phyloP scores from a whole-genome alignment of 495 filamentous ascomycete species.

The Schizothecium vesticola region DNA sequence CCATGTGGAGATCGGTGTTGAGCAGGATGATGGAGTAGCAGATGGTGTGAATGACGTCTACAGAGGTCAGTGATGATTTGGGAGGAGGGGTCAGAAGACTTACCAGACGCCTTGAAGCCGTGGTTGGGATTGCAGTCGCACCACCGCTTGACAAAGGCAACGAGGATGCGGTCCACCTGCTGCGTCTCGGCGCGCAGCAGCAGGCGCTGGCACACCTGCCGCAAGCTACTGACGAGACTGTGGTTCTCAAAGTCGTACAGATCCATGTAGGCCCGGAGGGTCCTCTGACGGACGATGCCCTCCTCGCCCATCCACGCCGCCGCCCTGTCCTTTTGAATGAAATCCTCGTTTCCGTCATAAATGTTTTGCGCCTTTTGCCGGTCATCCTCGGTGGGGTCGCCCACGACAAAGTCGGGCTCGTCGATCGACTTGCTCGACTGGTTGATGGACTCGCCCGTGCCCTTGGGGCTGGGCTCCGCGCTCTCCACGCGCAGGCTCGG shows the following conservation, averaged over 20 bases:
- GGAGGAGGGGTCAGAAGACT: conserved; percentile 19
- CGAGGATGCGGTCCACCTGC: conserved; percentile 90
- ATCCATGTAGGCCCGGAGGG: conserved; percentile 82
- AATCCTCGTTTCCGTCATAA: conserved; percentile 78
- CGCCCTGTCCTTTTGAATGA: conserved; percentile 68
- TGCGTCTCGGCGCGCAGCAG: conserved; percentile 90
- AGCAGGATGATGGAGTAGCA: conserved; percentile 92
- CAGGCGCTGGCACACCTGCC: conserved; percentile 75
- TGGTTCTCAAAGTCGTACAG: conserved; percentile 79
- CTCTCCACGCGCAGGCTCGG: conserved; percentile 33
- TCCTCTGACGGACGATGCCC: conserved; percentile 57
- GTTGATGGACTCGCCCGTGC: conserved; percentile 15
- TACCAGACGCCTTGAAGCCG: conserved; percentile 86
- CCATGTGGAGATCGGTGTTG: conserved; percentile 93
- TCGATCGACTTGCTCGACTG: conserved; percentile 39
- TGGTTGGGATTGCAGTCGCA: conserved; percentile 91
- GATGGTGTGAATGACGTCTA: conserved; percentile 95
- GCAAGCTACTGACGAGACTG: conserved; percentile 74
- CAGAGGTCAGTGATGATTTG: neutral
- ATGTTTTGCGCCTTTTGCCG: conserved; percentile 72
- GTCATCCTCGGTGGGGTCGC: conserved; percentile 58
- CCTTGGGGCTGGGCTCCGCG: conserved; percentile 26
- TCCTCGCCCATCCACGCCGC: conserved; percentile 86
- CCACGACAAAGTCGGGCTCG: conserved; percentile 43
- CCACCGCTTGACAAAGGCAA: conserved; percentile 83